Conservation (phyloP, 179 eudicot species). For the Sideroxylon spinosum region DNA sequence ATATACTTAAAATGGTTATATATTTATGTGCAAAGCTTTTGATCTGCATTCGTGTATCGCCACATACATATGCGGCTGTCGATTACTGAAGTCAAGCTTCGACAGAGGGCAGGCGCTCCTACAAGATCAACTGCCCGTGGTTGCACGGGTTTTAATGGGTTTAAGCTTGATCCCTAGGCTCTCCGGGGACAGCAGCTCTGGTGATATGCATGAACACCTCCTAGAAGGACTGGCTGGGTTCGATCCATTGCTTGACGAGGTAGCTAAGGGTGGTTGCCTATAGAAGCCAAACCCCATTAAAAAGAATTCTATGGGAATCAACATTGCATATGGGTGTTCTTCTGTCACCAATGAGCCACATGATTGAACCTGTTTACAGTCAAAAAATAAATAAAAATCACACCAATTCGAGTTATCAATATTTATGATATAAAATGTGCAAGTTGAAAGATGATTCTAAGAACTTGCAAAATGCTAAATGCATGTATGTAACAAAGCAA, state of each 20-base stretch:
- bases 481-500: too few relatives aligned
- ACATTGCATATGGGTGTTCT: slow-evolving; percentile 81
- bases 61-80: neutral
- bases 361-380: slow-evolving; percentile 54
- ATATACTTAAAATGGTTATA: neutral
- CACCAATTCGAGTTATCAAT: neutral
- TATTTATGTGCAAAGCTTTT: neutral
- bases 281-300: slow-evolving; percentile 78
- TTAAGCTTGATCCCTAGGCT: slow-evolving; percentile 90
- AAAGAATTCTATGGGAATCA: slow-evolving; percentile 75
- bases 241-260: slow-evolving; percentile 14
- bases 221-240: slow-evolving; percentile 69
- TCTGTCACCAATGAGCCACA: slow-evolving; percentile 87
- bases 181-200: slow-evolving; percentile 82
- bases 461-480: too few relatives aligned
- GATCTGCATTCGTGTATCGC: neutral
- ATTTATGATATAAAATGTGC: neutral
- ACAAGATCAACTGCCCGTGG: neutral
- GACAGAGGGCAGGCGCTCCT: neutral
- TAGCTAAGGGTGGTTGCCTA: slow-evolving; percentile 33
- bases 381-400: neutral
- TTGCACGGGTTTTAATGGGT: slow-evolving; percentile 61
- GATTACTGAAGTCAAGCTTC: neutral
- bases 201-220: slow-evolving; percentile 66
- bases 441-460: neutral